Percentiles rank a stretch among this genome's conserved stretches.
Evolutionary conservation across 2,329 filamentous ascomycete genomes (phyloP).

Genomic region (Paramyrothecium roridum): DNA sequence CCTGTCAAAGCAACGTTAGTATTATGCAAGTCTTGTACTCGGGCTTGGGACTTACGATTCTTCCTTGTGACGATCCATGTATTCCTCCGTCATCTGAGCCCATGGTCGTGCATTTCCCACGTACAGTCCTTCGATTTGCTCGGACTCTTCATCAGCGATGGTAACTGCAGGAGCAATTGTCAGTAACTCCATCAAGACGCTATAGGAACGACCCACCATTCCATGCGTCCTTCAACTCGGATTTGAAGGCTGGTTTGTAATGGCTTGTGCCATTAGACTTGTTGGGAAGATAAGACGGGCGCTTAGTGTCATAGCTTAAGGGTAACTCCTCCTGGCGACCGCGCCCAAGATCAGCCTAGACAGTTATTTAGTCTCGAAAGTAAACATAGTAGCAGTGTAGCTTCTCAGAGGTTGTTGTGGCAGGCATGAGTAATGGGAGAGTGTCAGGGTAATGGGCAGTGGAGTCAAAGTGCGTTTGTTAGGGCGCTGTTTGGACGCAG

Average conservation of each 20-base stretch:
- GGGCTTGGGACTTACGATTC: too few relatives aligned
- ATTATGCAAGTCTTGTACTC: too few relatives aligned
- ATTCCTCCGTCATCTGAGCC: slow-evolving; percentile 6
- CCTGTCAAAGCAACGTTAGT: too few relatives aligned
- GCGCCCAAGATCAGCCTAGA: slow-evolving; percentile 17
- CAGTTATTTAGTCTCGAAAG: too few relatives aligned
- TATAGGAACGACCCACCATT: background rate
- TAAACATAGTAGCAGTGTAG: too few relatives aligned
- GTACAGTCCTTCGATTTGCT: slow-evolving; percentile 15
- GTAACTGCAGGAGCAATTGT: background rate
- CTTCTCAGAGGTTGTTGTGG: too few relatives aligned
- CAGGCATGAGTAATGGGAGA: too few relatives aligned
- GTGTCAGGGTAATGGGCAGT: too few relatives aligned
- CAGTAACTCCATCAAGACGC: background rate
- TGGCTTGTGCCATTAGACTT: slow-evolving; percentile 9
- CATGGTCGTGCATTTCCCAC: slow-evolving; percentile 15
- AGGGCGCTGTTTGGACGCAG: too few relatives aligned
- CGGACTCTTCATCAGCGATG: slow-evolving; percentile 16
- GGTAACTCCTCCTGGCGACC: slow-evolving; percentile 19
- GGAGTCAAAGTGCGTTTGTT: too few relatives aligned
- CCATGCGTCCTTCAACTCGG: slow-evolving; percentile 9
- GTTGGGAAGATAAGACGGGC: slow-evolving; percentile 8
- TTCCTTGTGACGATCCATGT: too few relatives aligned
- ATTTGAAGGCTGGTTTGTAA: background rate
- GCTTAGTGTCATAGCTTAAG: slow-evolving; percentile 6